Percentiles rank a stretch among this genome's conserved stretches.
phyloP scores from a whole-genome alignment of 441 rosid species.

The Adansonia grandidieri region DNA sequence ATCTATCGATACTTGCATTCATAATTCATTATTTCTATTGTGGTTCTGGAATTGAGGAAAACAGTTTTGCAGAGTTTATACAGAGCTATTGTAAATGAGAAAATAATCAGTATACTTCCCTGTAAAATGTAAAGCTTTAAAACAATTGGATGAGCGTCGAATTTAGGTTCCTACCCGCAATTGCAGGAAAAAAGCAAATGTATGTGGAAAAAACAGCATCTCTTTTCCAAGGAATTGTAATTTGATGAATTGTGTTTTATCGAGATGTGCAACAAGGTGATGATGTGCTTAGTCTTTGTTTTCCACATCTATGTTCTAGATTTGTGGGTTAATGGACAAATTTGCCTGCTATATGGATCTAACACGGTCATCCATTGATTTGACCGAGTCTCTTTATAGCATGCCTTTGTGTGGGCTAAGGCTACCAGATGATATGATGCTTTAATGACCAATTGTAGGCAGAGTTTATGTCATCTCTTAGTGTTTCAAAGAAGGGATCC shows the following conservation, averaged over 20 bases:
- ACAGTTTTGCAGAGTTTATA: neutral
- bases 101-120: no score
- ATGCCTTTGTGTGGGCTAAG: neutral
- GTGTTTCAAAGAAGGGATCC: neutral
- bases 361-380: neutral
- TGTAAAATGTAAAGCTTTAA: no score
- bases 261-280: no score
- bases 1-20: no score
- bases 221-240: no score
- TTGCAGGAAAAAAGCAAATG: no score
- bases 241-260: no score
- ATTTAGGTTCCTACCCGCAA: no score
- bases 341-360: neutral
- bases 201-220: no score
- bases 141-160: no score
- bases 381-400: neutral
- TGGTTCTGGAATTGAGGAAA: neutral
- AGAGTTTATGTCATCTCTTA: conserved; percentile 3
- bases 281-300: neutral
- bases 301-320: neutral
- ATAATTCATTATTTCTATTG: no score
- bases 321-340: neutral
- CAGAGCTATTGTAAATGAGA: no score
- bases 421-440: neutral
- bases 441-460: neutral